Percentiles rank a stretch among this genome's conserved stretches.
Evolutionary conservation across 1,284 basidiomycete genomes (phyloP).

Genomic region (Trichosporon coremiiforme): DNA sequence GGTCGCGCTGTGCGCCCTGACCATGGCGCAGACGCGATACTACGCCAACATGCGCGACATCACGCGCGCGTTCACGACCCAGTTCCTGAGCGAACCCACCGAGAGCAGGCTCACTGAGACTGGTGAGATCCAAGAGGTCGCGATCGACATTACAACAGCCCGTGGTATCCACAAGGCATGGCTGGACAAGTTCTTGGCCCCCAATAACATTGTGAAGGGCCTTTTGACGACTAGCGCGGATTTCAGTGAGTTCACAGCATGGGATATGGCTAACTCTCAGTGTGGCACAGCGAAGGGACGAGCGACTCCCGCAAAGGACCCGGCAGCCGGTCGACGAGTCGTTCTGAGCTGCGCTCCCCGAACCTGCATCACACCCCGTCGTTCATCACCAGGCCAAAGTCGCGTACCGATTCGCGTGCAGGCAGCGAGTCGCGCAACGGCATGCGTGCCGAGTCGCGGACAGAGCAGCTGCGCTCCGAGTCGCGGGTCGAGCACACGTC

Average conservation of each 20-base stretch:
- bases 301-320: background rate
- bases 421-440: slow-evolving; percentile 12
- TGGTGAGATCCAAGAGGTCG: slow-evolving; percentile 22
- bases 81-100: slow-evolving; percentile 26
- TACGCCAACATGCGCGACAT: slow-evolving; percentile 35
- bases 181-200: slow-evolving; percentile 26
- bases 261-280: slow-evolving; percentile 11
- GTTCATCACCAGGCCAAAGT: slow-evolving; percentile 10
- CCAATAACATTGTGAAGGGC: slow-evolving; percentile 20
- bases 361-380: slow-evolving; percentile 21
- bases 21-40: slow-evolving; percentile 47
- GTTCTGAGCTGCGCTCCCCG: background rate
- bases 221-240: slow-evolving; percentile 14
- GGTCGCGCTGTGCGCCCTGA: slow-evolving; percentile 45
- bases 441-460: slow-evolving; percentile 12
- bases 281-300: background rate
- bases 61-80: slow-evolving; percentile 34
- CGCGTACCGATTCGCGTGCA: background rate
- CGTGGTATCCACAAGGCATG: slow-evolving; percentile 31
- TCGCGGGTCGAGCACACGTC: background rate
- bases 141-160: slow-evolving; percentile 23
- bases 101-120: slow-evolving; percentile 21
- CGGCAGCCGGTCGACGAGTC: slow-evolving; percentile 10
- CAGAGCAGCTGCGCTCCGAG: slow-evolving; percentile 20
- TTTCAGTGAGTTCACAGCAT: slow-evolving; percentile 1